Evolutionary conservation across 805 yeast species (phyloP).

Genomic region (Lipomyces orientalis): DNA sequence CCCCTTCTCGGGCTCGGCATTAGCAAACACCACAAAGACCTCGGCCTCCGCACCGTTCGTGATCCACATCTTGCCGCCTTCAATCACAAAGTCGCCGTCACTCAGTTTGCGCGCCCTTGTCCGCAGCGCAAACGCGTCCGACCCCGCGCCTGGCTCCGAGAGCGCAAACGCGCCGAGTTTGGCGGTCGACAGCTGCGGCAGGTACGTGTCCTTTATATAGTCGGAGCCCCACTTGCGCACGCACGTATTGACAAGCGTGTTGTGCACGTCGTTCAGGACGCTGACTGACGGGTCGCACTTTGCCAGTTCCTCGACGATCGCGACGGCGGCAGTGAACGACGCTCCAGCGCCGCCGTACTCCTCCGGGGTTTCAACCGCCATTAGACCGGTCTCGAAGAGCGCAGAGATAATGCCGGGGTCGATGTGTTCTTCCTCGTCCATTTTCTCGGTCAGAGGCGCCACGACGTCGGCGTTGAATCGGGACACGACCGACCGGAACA

Average conservation of each 20-base stretch:
- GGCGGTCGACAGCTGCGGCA: slow-evolving; percentile 48
- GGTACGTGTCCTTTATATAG: slow-evolving; percentile 47
- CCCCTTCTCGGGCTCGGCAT: slow-evolving; percentile 50
- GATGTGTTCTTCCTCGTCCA: slow-evolving; percentile 50
- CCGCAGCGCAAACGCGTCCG: slow-evolving; percentile 53
- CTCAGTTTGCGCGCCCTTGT: slow-evolving; percentile 48
- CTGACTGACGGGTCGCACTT: slow-evolving; percentile 52
- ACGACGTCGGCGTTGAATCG: slow-evolving; percentile 50
- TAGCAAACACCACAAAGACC: slow-evolving; percentile 50
- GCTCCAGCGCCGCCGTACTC: slow-evolving; percentile 55
- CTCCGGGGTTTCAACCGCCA: slow-evolving; percentile 57
- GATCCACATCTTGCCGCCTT: slow-evolving; percentile 55
- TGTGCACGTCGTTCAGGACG: slow-evolving; percentile 54
- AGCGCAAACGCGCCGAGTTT: slow-evolving; percentile 50
- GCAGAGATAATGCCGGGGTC: slow-evolving; percentile 43
- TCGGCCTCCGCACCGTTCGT: slow-evolving; percentile 54
- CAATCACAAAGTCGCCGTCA: slow-evolving; percentile 49
- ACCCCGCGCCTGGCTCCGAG: slow-evolving; percentile 51
- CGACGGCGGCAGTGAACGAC: slow-evolving; percentile 51
- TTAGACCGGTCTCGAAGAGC: slow-evolving; percentile 50
- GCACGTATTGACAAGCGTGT: slow-evolving; percentile 52
- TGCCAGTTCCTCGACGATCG: slow-evolving; percentile 54
- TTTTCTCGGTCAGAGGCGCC: slow-evolving; percentile 49
- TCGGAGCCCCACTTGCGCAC: slow-evolving; percentile 50
- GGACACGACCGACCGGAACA: slow-evolving; percentile 51